Conservation (phyloP, 2,329 filamentous ascomycete genomes). For the Incumbomyces lentus region DNA sequence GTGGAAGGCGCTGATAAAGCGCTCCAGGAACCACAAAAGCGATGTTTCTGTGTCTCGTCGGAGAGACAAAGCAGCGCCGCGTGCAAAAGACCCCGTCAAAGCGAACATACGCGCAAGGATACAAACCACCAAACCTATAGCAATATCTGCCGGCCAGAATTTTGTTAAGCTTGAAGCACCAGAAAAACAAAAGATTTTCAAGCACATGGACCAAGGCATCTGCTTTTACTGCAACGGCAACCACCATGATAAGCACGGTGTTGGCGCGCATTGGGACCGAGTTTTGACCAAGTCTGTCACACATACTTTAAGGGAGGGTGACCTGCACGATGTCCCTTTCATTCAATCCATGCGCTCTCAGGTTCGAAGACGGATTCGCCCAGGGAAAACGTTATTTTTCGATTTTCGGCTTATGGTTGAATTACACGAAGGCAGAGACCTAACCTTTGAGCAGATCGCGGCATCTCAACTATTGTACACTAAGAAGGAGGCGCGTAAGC, state of each 20-base stretch:
- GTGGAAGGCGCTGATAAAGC: not conserved
- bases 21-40: not conserved
- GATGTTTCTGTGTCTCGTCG: not conserved
- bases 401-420: slow-evolving; percentile 18
- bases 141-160: not conserved
- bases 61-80: too few relatives aligned
- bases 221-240: slow-evolving; percentile 17
- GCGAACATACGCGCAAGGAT: not conserved
- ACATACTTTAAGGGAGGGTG: slow-evolving; percentile 9
- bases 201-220: slow-evolving; percentile 12
- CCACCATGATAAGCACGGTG: slow-evolving; percentile 8
- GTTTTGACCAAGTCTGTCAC: slow-evolving; percentile 9
- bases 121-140: slow-evolving; percentile 9
- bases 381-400: slow-evolving; percentile 9
- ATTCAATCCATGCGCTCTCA: slow-evolving; percentile 11
- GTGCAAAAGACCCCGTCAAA: not conserved
- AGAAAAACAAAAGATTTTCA: slow-evolving; percentile 1
- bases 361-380: slow-evolving; percentile 1
- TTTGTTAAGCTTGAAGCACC: not conserved
- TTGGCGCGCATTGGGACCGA: slow-evolving; percentile 14
- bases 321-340: slow-evolving; percentile 16
- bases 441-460: slow-evolving; percentile 19
- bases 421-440: slow-evolving; percentile 16
- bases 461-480: slow-evolving; percentile 10
- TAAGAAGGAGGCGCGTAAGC: slow-evolving; percentile 8